A percentile compares a stretch with the other conserved stretches of the same genome.
These are phyloP conservation scores for Septoria petroselini DNA, from an alignment of 2,329 filamentous ascomycete genomes.

Conservation along the genomic window DNA sequence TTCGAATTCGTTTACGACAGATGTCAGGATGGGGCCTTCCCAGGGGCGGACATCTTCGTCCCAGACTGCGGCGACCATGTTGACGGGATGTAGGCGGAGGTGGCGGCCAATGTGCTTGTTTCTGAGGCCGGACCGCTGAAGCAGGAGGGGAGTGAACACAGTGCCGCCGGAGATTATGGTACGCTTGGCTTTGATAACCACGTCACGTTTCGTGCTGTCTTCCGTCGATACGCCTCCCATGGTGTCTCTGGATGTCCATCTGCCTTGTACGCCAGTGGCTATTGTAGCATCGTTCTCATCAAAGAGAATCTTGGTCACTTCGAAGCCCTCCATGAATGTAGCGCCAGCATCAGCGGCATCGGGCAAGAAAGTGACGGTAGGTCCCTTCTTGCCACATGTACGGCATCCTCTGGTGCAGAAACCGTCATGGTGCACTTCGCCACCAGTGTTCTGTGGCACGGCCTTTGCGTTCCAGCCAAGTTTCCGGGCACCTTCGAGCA, in stretches of 20 bases:
- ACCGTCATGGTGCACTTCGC: slow-evolving; percentile 69
- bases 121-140: slow-evolving; percentile 74
- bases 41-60: slow-evolving; percentile 62
- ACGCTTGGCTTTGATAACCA: slow-evolving; percentile 73
- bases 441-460: slow-evolving; percentile 77
- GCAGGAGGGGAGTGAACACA: slow-evolving; percentile 70
- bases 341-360: slow-evolving; percentile 76
- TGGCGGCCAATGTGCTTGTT: slow-evolving; percentile 81
- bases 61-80: slow-evolving; percentile 58
- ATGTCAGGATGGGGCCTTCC: slow-evolving; percentile 75
- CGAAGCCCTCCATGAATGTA: slow-evolving; percentile 78
- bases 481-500: slow-evolving; percentile 72
- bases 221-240: slow-evolving; percentile 56
- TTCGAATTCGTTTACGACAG: slow-evolving; percentile 72
- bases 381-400: slow-evolving; percentile 72
- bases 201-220: slow-evolving; percentile 54
- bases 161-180: slow-evolving; percentile 76
- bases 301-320: slow-evolving; percentile 69
- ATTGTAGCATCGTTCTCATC: slow-evolving; percentile 51
- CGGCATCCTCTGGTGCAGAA: slow-evolving; percentile 60
- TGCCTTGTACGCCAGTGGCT: slow-evolving; percentile 69
- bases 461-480: slow-evolving; percentile 67
- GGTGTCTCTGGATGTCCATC: slow-evolving; percentile 69
- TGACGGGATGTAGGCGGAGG: slow-evolving; percentile 74
- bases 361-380: slow-evolving; percentile 71